Evolutionary conservation across 805 yeast species (phyloP), one percentile per base, ranked within the genome.

Genomic region (Suhomyces canberraensis): DNA sequence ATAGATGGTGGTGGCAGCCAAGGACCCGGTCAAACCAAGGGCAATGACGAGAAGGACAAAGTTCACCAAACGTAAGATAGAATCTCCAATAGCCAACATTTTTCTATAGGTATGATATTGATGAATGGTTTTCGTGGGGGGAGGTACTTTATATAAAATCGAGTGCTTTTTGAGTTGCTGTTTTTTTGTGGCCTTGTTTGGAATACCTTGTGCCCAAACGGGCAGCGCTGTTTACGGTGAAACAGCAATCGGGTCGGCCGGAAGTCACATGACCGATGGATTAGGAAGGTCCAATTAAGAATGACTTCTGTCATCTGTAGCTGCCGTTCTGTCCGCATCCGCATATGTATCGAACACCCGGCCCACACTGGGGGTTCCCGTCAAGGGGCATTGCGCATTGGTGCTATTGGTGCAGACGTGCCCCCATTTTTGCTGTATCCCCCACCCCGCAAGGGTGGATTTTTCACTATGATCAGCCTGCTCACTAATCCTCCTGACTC

Each of bases 11-110:
- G 84, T 75, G 43, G 86, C 85, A 41, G 87, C 82, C 54, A 91
- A 77, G n/a, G 93, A 83, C 50, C 89, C 96, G 47, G 93, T 78
- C 54, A 91, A 74, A 61, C 96, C 98, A 45, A 93, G 78, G 38
- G 81, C 76, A 54, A 90, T 78, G 41, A 80, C 79, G 46, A 89
- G 75, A 66, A 87, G 81, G 52, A 78, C 69, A 55, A 90, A 83
- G 73, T 87, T 84, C 36, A 81, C 50, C 29, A 64, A 69, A 73
- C 98, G 85, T 53, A 89, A 75, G 46, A 80, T 63, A 50, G 81
- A 69, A 67, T 89, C 96, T 52, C 84, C 81, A 54, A 79, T 73
- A 38, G 89, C 80, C 60, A 84, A 73, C 76, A 77, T 77, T 64
- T 25, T 24, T 20, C 22, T 25, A 25, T 25, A 7, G 28, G n/a